Evolutionary conservation across 164 flowering plant genomes (phyloP), one percentile per base, ranked within the genome.

Genomic region (Annona cherimola): DNA sequence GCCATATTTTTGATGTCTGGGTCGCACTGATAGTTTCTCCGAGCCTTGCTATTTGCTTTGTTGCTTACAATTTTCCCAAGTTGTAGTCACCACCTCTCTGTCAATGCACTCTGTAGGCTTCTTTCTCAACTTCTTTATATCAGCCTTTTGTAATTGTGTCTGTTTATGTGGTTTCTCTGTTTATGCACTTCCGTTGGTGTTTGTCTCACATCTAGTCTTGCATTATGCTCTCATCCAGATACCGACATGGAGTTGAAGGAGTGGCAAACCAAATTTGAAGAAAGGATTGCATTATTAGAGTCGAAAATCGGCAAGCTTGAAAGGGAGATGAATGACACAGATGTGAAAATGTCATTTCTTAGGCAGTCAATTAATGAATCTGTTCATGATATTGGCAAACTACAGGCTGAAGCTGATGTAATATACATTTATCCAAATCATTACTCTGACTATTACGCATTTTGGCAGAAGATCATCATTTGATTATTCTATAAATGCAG

Each of bases 171-270:
- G 35, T 26, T 26, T 1, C 35, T 26, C 35, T 26, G 35, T 26
- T 26, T 26, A 26, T 26, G 35, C 35, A 26, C 35, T 26, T 26
- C 35, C 35, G 35, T 1, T 26, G 35, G 35, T 26, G 35, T 26
- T 26, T 26, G 35, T 26, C 35, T 26, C 35, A 26, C 35, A 61
- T 18, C 8, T n/a, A 61, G 20, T 26, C 8, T 18, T n/a, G 39
- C 18, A 64, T 39, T 39, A 16, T n/a, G 42, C 26, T 69, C 14
- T 69, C 42, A 55, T 66, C 11, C 79, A 95, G 99, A 93, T 80
- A 90, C 96, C 70, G 97, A 93, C 80, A 97, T 91, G 83, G 98
- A 93, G 69, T 73, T 95, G 69, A 87, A 67, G 80, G 97, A 93
- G 78, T 93, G 97, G 98, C 90, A 93, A 78, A 73, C 84, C 68